These are phyloP conservation scores for Ochromonadaceae sp. DNA, from an alignment of 352 stramenopile species.

Conservation along the genomic window DNA sequence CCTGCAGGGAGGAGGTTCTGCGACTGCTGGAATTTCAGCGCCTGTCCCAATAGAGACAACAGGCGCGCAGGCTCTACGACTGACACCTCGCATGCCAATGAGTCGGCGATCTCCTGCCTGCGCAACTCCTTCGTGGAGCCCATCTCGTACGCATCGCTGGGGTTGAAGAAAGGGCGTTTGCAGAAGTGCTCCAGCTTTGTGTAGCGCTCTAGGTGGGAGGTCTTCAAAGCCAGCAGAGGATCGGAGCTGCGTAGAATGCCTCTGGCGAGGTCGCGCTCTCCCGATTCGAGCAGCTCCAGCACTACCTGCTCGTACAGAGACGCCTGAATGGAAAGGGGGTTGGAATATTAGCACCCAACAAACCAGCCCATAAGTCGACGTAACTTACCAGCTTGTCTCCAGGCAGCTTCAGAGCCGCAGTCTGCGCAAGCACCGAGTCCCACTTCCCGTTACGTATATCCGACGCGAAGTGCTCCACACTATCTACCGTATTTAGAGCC, in stretches of 20 bases:
- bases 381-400: slow-evolving; percentile 40
- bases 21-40: slow-evolving; percentile 68
- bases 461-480: slow-evolving; percentile 46
- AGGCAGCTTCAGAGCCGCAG: slow-evolving; percentile 37
- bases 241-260: slow-evolving; percentile 34
- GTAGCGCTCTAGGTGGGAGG: slow-evolving; percentile 54
- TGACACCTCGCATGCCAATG: slow-evolving; percentile 48
- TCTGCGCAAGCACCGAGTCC: slow-evolving; percentile 67
- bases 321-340: not conserved
- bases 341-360: not conserved
- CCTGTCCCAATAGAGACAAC: slow-evolving; percentile 61
- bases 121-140: slow-evolving; percentile 51
- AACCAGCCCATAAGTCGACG: not conserved
- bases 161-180: slow-evolving; percentile 47
- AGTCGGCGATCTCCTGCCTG: slow-evolving; percentile 50
- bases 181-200: slow-evolving; percentile 52
- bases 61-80: slow-evolving; percentile 63
- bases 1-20: slow-evolving; percentile 36
- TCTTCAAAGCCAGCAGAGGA: slow-evolving; percentile 35
- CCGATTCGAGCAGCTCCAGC: slow-evolving; percentile 59
- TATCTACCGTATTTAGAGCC: slow-evolving; percentile 64
- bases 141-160: slow-evolving; percentile 45
- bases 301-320: slow-evolving; percentile 68
- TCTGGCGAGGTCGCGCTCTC: slow-evolving; percentile 34
- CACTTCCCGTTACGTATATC: slow-evolving; percentile 63